Evolutionary conservation across 495 filamentous ascomycete species (phyloP), one percentile per base, ranked within the genome.

Genomic region (Geoglossum glabrum): DNA sequence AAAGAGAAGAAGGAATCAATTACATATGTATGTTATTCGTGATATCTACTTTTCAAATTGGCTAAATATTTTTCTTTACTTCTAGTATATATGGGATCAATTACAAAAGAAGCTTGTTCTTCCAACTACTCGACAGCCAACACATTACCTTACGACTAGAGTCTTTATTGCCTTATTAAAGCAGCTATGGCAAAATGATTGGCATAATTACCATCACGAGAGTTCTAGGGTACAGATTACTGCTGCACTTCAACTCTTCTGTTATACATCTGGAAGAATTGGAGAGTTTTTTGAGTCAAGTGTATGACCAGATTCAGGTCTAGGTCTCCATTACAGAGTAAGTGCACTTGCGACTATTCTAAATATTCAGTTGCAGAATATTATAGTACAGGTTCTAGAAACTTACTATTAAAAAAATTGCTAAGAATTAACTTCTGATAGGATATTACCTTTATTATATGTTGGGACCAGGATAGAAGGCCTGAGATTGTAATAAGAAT

Each of bases 101-200:
- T 19, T 45, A 21, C 40, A 45, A 19, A 45, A 45, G 40, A 45
- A 45, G 40, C 40, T 45, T 45, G 40, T 4, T 9, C 40, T 57
- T 49, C n/a, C 17, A 25, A 23, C 36, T 49, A 46, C 36, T 47
- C 31, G 21, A 57, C 31, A 25, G 7, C 40, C 19, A 19, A 19
- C 2, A 45, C 40, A 45, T 21, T 45, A 57, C 27, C 33, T 25
- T 46, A 57, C 38, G 27, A 57, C 26, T 19, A 47, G 19, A 47
- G 47, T 57, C 15, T 46, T 57, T 19, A n/a, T 57, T 30, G 21
- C n/a, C 27, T 57, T 57, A 28, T 57, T 57, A 57, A 45, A 45
- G 40, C n/a, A 45, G 40, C 40, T 45, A 21, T 57, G 31, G 56
- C 28, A 28, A 11, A 57, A 28, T 28, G 31, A 57, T 25, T 57